Evolutionary conservation across 2,329 filamentous ascomycete species (phyloP), one percentile per base, ranked within the genome.

Genomic region (Chrysosphaeria jannelii): DNA sequence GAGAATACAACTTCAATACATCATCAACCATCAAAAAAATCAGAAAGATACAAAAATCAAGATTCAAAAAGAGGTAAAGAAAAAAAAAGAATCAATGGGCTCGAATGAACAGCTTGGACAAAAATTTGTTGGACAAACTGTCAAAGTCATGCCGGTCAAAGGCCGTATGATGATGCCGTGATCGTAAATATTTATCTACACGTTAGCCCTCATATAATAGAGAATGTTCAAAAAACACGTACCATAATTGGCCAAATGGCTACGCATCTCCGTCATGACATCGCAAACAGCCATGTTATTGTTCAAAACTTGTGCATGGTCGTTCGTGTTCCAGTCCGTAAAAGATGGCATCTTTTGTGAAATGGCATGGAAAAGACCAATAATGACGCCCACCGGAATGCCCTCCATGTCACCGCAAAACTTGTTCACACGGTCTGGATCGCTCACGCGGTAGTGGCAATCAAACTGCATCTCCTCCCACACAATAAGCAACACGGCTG

Each of bases 381-480:
- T 78, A 37, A 93, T 89, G 36, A 93, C 81, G 36, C 81, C 81
- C 20, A 93, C 79, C 1, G 81, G 81, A 6, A 72, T 89, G 7
- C 71, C 74, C 51, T 93, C 81, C 81, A 93, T 93, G 40, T 93
- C 81, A 28, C 53, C 62, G 53, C 79, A 91, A 55, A 93, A 93
- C 50, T 89, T 90, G 39, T 81, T 65, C 30, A 90, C 79, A 5
- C 71, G 70, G 23, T 59, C 55, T 25, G 70, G 58, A 41, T 91
- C 79, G 4, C 74, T 76, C 4, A 88, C 68, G 24, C 81, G 71
- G 56, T 90, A 93, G 48, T 90, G 75, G 55, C 74, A 88, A 48
- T 93, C 81, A 39, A 91, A 93, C 44, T 93, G 79, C 65, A 93
- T 91, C 56, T 90, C 71, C 44, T 93, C 81, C 81, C 81, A 93